A percentile compares a stretch with the other conserved stretches of the same genome.
These are phyloP conservation scores for Powellomyces hirtus DNA, from an alignment of 192 early-diverging fungal genomes.

Conservation along the genomic window DNA sequence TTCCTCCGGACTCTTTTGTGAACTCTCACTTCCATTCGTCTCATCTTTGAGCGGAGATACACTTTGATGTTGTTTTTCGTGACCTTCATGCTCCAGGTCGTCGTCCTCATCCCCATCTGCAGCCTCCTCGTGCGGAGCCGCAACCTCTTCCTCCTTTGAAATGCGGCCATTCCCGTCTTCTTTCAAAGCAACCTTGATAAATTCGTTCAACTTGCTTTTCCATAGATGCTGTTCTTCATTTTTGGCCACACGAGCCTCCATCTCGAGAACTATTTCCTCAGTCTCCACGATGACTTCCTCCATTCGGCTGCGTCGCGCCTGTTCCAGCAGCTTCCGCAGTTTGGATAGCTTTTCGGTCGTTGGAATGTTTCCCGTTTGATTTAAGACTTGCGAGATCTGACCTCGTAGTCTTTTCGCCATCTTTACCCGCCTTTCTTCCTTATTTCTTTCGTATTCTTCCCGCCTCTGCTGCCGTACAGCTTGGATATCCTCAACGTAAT, in stretches of 20 bases:
- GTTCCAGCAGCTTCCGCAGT: constrained; percentile 17
- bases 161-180: constrained; percentile 24
- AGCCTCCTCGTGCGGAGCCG: neutral
- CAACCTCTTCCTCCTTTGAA: neutral
- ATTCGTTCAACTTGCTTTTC: constrained; percentile 24
- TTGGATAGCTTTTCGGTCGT: constrained; percentile 23
- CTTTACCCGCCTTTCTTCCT: constrained; percentile 17
- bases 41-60: neutral
- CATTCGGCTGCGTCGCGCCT: constrained; percentile 14
- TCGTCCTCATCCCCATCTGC: neutral
- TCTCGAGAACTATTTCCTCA: constrained; percentile 4
- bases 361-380: constrained; percentile 20
- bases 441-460: constrained; percentile 17
- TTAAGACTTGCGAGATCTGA: constrained; percentile 15
- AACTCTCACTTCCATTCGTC: neutral
- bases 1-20: neutral
- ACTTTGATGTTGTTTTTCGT: too few relatives aligned
- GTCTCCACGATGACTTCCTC: constrained; percentile 14
- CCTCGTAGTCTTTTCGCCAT: neutral
- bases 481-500: constrained; percentile 26
- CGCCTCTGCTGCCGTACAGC: constrained; percentile 18
- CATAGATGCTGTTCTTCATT: constrained; percentile 28
- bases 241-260: constrained; percentile 15
- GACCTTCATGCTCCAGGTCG: neutral
- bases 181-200: constrained; percentile 19